These are phyloP conservation scores for Penicillium diatomitis DNA, from an alignment of 495 filamentous ascomycete genomes.

Conservation along the genomic window DNA sequence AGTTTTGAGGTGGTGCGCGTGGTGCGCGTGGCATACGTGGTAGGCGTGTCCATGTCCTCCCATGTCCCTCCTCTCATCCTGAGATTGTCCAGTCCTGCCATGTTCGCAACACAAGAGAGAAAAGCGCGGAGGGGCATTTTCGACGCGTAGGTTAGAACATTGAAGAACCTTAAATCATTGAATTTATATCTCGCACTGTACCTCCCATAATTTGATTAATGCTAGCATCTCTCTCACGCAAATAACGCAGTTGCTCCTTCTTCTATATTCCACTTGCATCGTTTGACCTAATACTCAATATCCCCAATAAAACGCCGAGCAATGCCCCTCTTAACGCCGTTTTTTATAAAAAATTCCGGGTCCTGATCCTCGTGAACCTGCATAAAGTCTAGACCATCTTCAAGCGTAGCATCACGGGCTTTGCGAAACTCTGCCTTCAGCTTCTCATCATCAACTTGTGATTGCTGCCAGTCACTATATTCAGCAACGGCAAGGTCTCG, in stretches of 20 bases:
- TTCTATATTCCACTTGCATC: not conserved
- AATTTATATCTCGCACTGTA: conserved; percentile 1
- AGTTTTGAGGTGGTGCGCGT: too few species aligned
- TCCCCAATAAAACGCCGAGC: conserved; percentile 14
- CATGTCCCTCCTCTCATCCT: too few species aligned
- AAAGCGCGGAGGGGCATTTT: conserved; percentile 7
- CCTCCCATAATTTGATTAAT: not conserved
- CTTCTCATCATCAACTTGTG: conserved; percentile 9
- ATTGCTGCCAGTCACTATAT: conserved; percentile 16
- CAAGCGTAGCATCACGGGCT: conserved; percentile 13
- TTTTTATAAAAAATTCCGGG: conserved; percentile 17
- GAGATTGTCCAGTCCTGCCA: too few species aligned
- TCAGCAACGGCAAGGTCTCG: conserved; percentile 6
- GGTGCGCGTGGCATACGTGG: too few species aligned
- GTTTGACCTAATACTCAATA: conserved; percentile 4
- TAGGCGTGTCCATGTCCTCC: too few species aligned
- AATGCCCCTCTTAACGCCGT: conserved; percentile 16
- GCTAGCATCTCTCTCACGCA: not conserved
- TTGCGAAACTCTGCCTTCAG: conserved; percentile 12
- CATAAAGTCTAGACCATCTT: conserved; percentile 16
- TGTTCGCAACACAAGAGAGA: too few species aligned
- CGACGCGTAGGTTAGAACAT: conserved; percentile 3
- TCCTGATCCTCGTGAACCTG: conserved; percentile 19
- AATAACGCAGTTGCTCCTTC: not conserved
- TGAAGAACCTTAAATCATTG: not conserved